phyloP scores from a whole-genome alignment of 805 yeast species.

The Debaryomyces prosopidis region DNA sequence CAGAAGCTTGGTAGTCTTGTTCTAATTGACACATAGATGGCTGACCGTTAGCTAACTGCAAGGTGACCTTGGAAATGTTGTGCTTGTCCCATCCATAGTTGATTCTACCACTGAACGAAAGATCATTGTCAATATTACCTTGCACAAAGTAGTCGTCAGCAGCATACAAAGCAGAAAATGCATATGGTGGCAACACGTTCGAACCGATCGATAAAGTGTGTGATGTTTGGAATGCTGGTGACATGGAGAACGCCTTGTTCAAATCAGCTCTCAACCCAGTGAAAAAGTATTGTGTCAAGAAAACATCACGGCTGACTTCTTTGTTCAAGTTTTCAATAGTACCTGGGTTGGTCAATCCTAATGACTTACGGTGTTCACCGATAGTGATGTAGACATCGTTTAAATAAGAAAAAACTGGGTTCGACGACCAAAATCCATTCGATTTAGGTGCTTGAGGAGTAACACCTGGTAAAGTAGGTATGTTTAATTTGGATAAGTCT shows the following conservation, averaged over 20 bases:
- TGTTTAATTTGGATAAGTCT: conserved; percentile 57
- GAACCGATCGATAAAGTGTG: conserved; percentile 92
- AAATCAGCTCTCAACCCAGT: conserved; percentile 96
- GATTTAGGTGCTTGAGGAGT: conserved; percentile 54
- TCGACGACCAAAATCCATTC: conserved; percentile 71
- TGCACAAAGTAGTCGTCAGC: conserved; percentile 83
- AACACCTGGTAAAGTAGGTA: conserved; percentile 60
- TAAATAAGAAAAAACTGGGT: conserved; percentile 78
- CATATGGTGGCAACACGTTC: conserved; percentile 82
- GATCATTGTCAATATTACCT: conserved; percentile 88
- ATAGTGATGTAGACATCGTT: conserved; percentile 74
- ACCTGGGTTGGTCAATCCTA: conserved; percentile 89
- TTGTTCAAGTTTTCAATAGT: conserved; percentile 89
- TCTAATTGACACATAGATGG: conserved; percentile 94
- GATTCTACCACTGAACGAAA: conserved; percentile 81
- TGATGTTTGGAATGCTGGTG: conserved; percentile 95
- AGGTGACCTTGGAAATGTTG: conserved; percentile 77
- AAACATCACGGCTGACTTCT: conserved; percentile 93
- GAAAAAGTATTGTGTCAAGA: conserved; percentile 84
- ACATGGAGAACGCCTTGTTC: conserved; percentile 84
- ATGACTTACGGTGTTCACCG: conserved; percentile 73
- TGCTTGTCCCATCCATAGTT: conserved; percentile 87
- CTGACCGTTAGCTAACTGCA: conserved; percentile 86
- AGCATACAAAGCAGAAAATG: conserved; percentile 87
- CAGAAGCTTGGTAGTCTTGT: conserved; percentile 91